Evolutionary conservation across 1,284 basidiomycete species (phyloP), one percentile per base, ranked within the genome.

Genomic region (Gymnopus androsaceus): DNA sequence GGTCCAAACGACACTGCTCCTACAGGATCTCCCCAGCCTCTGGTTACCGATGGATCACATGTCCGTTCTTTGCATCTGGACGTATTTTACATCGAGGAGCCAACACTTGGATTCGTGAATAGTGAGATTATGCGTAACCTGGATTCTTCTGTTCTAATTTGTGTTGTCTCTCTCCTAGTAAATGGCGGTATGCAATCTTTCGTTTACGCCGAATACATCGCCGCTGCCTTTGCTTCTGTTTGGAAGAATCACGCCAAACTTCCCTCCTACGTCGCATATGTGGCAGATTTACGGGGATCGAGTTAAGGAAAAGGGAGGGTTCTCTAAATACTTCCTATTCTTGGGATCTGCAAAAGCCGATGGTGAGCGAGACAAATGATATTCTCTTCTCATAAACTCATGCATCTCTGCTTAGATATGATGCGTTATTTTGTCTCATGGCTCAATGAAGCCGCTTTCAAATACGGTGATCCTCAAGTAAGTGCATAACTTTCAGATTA

Each of bases 11-110:
- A 62, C 21, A 55, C 42, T 2, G 63, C 64, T 2, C 65, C 67
- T n/a, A 56, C 55, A 9, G 54, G 55, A 11, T 21, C 11, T 3
- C 27, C 56, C 2, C 62, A 69, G 31, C 69, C 69, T 11, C 67
- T 81, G 34, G 70, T 80, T 17, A 77, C 76, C 0, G 72, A 78
- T 59, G 78, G 79, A 27, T 70, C 66, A 1, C 72, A 75, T 53
- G 64, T 81, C 21, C 73, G 74, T 3, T 72, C 77, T 6, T 67
- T 80, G 3, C 73, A 78, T 59, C 67, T 75, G 15, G 78, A 80
- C 56, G 62, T 74, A 0, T 74, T 80, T 61, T 80, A 75, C 61
- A 77, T 80, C 46, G 74, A 76, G 15, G 77, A 80, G 53, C 78
- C 79, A 3, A 78, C 77, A 5, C 65, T 81, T 4, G 69, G 70